These are phyloP conservation scores for Trametes meyenii DNA, from an alignment of 768 basidiomycete genomes.

Conservation along the genomic window DNA sequence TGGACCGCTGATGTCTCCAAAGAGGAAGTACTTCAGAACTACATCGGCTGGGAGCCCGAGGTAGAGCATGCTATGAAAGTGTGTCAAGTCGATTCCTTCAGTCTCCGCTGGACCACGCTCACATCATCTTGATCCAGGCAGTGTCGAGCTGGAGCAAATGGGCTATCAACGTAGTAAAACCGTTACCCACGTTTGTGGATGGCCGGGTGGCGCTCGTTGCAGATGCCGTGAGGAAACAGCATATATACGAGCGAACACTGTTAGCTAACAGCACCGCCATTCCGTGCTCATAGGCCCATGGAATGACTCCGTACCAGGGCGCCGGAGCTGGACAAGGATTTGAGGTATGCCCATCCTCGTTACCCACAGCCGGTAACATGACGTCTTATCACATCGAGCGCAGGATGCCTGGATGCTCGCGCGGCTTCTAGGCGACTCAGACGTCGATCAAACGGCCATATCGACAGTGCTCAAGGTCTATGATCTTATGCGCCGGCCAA, in stretches of 20 bases:
- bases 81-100: slow-evolving; percentile 7
- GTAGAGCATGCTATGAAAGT: slow-evolving; percentile 9
- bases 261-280: not conserved
- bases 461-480: slow-evolving; percentile 33
- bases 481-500: slow-evolving; percentile 36
- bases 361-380: not conserved
- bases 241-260: not conserved
- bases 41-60: slow-evolving; percentile 16
- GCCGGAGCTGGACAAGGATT: slow-evolving; percentile 23
- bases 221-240: slow-evolving; percentile 46
- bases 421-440: slow-evolving; percentile 30
- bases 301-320: slow-evolving; percentile 20
- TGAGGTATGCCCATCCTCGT: slow-evolving; percentile 9
- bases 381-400: not conserved
- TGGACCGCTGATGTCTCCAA: not conserved
- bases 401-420: slow-evolving; percentile 37
- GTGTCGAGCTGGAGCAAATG: slow-evolving; percentile 34
- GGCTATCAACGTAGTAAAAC: slow-evolving; percentile 46
- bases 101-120: not conserved
- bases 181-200: slow-evolving; percentile 42
- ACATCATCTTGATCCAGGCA: slow-evolving; percentile 31
- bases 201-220: slow-evolving; percentile 49
- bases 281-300: slow-evolving; percentile 15
- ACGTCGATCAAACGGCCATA: slow-evolving; percentile 29
- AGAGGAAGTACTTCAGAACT: slow-evolving; percentile 1